Evolutionary conservation across 1,284 basidiomycete species (phyloP).

Genomic region (Ustilago tritici): DNA sequence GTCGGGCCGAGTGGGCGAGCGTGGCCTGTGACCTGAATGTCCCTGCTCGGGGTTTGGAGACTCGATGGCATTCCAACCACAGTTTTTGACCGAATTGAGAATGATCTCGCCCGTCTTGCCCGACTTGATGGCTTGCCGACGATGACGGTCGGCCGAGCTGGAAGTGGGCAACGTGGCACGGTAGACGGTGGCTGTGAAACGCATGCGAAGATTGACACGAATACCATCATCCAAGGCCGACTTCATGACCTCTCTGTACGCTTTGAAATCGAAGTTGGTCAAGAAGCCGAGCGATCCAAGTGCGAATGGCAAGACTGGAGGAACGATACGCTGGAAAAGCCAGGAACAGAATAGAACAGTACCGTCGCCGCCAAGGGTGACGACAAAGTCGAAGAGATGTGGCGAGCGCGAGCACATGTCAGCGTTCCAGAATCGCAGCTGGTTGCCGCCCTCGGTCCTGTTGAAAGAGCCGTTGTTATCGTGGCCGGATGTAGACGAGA

Average conservation of each 20-base stretch:
- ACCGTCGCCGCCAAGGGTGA: constrained; percentile 95
- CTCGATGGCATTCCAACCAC: constrained; percentile 67
- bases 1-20: constrained; percentile 27
- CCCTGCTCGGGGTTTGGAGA: constrained; percentile 27
- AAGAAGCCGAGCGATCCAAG: constrained; percentile 98
- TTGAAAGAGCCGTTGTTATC: constrained; percentile 36
- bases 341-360: constrained; percentile 99
- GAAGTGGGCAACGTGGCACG: constrained; percentile 53
- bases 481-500: constrained; percentile 35
- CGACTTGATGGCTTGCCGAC: constrained; percentile 60
- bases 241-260: constrained; percentile 88
- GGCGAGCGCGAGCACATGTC: constrained; percentile 93
- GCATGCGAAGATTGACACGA: constrained; percentile 96
- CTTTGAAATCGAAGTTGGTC: constrained; percentile 95
- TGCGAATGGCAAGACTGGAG: constrained; percentile 95
- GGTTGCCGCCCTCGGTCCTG: constrained; percentile 75
- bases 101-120: constrained; percentile 67
- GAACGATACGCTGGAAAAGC: constrained; percentile 98
- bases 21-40: constrained; percentile 15
- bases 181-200: constrained; percentile 98
- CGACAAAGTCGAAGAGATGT: constrained; percentile 96
- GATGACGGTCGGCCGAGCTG: constrained; percentile 49
- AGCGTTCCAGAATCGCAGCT: constrained; percentile 95
- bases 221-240: constrained; percentile 91
- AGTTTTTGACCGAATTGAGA: constrained; percentile 61